Evolutionary conservation across 176 grass and related monocot genomes (phyloP).

Genomic region (Secale cereale): DNA sequence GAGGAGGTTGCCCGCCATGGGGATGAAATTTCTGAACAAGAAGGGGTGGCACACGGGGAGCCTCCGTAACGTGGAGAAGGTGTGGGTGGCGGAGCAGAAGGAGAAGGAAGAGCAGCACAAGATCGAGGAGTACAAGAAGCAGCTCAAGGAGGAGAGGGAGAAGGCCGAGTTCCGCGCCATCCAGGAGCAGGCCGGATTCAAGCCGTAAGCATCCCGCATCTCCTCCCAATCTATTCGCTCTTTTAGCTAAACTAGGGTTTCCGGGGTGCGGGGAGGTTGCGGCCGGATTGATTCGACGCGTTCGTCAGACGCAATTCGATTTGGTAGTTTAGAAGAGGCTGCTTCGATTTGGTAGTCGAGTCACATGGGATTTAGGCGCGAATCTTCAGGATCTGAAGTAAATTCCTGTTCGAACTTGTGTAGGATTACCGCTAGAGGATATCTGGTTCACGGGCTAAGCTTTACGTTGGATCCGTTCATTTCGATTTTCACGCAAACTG

Average conservation of each 20-base stretch:
- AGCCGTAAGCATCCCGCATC: slow-evolving; percentile 46
- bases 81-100: slow-evolving; percentile 99
- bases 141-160: slow-evolving; percentile 89
- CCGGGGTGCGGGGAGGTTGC: not conserved
- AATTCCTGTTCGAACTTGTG: not conserved
- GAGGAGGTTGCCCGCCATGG: slow-evolving; percentile 40
- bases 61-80: slow-evolving; percentile 89
- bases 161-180: slow-evolving; percentile 86
- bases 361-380: not conserved
- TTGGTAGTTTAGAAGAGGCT: not conserved
- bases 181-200: slow-evolving; percentile 84
- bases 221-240: not conserved
- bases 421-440: not conserved
- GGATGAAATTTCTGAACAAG: slow-evolving; percentile 97
- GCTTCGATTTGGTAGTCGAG: not conserved
- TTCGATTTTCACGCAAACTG: not conserved
- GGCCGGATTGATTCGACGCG: not conserved
- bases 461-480: not conserved
- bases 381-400: not conserved
- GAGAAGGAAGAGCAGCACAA: slow-evolving; percentile 85
- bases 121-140: slow-evolving; percentile 92
- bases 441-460: not conserved
- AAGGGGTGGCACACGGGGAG: slow-evolving; percentile 99
- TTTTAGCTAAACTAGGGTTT: slow-evolving; percentile 24
- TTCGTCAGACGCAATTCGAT: not conserved